Evolutionary conservation across 768 basidiomycete species (phyloP), one percentile per base, ranked within the genome.

Genomic region (Cystofilobasidium capitatum): DNA sequence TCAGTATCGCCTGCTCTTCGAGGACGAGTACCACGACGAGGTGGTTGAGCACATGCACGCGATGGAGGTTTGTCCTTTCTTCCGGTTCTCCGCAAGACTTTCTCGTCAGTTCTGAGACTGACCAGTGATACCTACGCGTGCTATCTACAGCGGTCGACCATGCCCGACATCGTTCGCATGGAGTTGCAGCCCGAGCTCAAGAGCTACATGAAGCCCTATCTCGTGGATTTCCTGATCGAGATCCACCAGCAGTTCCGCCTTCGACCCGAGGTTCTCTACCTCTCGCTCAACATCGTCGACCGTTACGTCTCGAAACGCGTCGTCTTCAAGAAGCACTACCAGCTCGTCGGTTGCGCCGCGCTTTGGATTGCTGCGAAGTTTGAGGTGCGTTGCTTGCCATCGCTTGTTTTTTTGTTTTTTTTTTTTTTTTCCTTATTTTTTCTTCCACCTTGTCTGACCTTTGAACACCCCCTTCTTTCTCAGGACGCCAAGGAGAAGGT

Each of bases 361-460:
- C 83, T 99, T 20, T 99, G 94, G 94, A 97, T 98, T 72, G 96
- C 96, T 22, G 89, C 94, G 71, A 99, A 99, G 79, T 99, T 96
- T 73, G 96, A 99, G 49, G 62, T 63, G 51, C 51, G 51, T 55
- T 20, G 8, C 26, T 12, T 9, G 6, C 14, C 13, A 9, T 26
- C 49, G 6, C 22, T 17, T 24, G 16, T 9, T 59, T 17, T 9
- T 29, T n/a, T 13, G 12, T 49, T 35, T 5, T 24, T 60, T 60
- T 60, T 26, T 5, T 17, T 2, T 24, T 24, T 31, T 51, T 5
- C 29, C 36, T 49, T 14, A 8, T 61, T 39, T 39, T 39, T 29
- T 12, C 36, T n/a, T 26, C 26, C 26, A 20, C 16, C 54, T 31
- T 9, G 22, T 36, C 7, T n/a, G 6, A 58, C 22, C 7, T 58